Base-by-base conservation (phyloP, 371 early-diverging fungal species). In the Circinella umbellata region DNA sequence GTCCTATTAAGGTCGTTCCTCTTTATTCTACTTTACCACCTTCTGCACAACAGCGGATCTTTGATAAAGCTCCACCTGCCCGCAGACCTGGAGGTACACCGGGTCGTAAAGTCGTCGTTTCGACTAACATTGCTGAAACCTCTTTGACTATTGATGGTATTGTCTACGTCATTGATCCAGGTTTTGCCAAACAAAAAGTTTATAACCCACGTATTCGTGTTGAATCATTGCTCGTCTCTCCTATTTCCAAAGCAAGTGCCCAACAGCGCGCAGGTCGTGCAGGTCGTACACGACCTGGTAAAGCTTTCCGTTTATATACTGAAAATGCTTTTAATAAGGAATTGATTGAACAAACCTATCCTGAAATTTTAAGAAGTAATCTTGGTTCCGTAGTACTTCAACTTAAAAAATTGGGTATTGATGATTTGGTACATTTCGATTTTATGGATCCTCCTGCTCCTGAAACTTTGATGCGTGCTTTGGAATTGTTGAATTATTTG, bases 81-180 rank as follows among this genome's bases (percentile, higher is more conserved):
- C 85, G 88, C 37, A 86, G 77, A 3, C 83, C 88, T 37, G 93
- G 90, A 34, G 94, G 95, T 14, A 80, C 91, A 5, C 93, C 94
- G 8, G 97, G 96, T 18, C 91, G 99, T 67, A 98, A 99, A 80
- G 84, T 95, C 66, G 95, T 99, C 37, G 93, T 99, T 4, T 93
- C 98, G 4, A 95, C 99, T 39, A 99, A 99, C 76, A 93, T 99
- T 81, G 98, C 99, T 20, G 99, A 99, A 82, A 99, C 99, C 0
- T 97, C 98, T 1, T 86, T 99, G 69, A 99, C 99, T 4, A 99
- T 99, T 67, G 98, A 98, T 74, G 97, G 98, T 72, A 94, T 99
- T 67, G 96, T 95, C 10, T 99, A 99, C 80, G 99, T 99, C 47
- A 92, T 99, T 55, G 99, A 99, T 79, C 96, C 97, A 35, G 99